Base-by-base conservation (phyloP, 257 asterid species). In the Euphrasia confusa region DNA sequence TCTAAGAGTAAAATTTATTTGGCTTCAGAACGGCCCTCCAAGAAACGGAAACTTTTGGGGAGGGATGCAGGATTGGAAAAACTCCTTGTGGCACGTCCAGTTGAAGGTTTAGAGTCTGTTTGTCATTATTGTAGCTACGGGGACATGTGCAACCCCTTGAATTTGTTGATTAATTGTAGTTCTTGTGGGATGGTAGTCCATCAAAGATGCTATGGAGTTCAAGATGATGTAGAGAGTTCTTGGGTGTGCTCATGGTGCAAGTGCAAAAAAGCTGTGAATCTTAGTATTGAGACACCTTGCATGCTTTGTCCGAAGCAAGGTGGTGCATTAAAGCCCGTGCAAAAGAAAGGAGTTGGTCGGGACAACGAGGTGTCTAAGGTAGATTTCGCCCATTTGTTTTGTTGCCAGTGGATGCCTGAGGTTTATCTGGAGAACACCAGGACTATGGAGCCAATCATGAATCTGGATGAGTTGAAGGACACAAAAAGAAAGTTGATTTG, bases 201-300 rank as follows among this genome's bases (percentile, higher is more conserved):
- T 76, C 94, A 82, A 75, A 83, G 90, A 78, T 93, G 99, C 72
- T 93, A 93, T 67, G 97, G 99, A n/a, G 88, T 89, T 71, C 88
- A 85, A 72, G 94, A 80, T 71, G 94, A 85, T 70, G 86, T 74
- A 6, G 91, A 80, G 44, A 77, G 77, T 54, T 79, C 80, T 30
- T 93, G 97, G 97, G 50, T 77, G 68, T 93, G 99, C 75, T 82
- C 99, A 14, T 89, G 96, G 97, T 93, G 99, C 73, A 85, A 82
- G 71, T 67, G 69, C 75, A 81, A 75, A 68, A 75, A 70, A 70
- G 77, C 64, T 58, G 74, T 35, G 28, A 77, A 66, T 39, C 60
- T 72, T 64, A 78, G 48, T 28, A 56, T 40, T 39, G 84, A 69
- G 68, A 80, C 74, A 64, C 95, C 89, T 1, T 93, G 99, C 68